Evolutionary conservation across 2,329 filamentous ascomycete genomes (phyloP), one percentile per base, ranked within the genome.

Genomic region (Piedraia hortae): DNA sequence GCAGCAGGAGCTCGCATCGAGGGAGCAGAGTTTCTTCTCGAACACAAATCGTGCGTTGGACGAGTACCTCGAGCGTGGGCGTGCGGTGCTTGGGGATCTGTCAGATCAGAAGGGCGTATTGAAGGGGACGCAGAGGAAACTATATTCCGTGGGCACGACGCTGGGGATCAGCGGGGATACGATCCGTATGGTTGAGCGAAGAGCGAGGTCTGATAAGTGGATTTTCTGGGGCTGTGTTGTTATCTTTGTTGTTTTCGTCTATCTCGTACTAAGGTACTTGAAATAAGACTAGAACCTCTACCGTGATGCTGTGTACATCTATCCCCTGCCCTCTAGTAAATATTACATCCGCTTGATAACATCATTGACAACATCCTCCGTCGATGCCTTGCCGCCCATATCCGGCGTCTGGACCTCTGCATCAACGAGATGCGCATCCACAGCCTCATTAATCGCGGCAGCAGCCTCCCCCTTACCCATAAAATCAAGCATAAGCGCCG

Each of bases 401-500:
- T 97, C 85, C 10, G 85, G 85, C 41, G 63, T 85, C 32, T 93
- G 48, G 31, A 80, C 54, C 51, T 59, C 69, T 29, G 67, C 80
- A 41, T 85, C 78, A 44, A 70, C 70, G 15, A 97, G 52, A 45
- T 85, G 88, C 19, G 56, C 78, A 48, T 97, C 85, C 12, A 93
- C 78, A 11, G 85, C 85, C 27, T 65, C 59, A 47, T 93, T 90
- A 37, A 97, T 89, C 52, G 58, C 67, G 14, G 73, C 77, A 15
- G 85, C 85, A 10, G 85, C 85, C 30, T 62, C 55, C 48, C 78
- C 70, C 54, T 89, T 68, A 31, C 77, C 66, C 32, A 93, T 54
- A 50, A 93, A 97, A 56, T 93, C 82, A 33, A 97, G 58, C 85
- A 97, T 93, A 30, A 91, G 57, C 15, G 73, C 85, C 9, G 78